Conservation (phyloP, 2,329 filamentous ascomycete genomes). For the Mycogone perniciosa region DNA sequence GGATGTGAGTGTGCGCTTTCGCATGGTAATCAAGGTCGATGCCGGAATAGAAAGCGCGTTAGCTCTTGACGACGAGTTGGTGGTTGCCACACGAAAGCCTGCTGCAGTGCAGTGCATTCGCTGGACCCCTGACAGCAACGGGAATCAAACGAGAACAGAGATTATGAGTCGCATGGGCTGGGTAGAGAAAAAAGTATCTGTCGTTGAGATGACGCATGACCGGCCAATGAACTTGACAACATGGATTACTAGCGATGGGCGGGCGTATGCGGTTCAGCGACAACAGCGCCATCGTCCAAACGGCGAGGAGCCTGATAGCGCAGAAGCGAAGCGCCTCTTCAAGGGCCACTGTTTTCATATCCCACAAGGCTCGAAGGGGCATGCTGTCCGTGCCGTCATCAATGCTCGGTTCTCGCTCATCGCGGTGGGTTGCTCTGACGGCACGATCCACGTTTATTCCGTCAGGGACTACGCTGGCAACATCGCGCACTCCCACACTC, state of each 20-base stretch:
- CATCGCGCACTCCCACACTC: constrained; percentile 76
- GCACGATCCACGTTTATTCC: constrained; percentile 80
- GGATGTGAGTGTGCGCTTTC: constrained; percentile 85
- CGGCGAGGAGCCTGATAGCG: constrained; percentile 35
- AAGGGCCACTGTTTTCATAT: constrained; percentile 86
- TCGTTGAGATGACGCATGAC: constrained; percentile 86
- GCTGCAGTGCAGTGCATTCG: constrained; percentile 94
- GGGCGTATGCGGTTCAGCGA: constrained; percentile 85
- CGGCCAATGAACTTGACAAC: constrained; percentile 92
- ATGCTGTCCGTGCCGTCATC: constrained; percentile 70
- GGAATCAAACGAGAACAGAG: constrained; percentile 85
- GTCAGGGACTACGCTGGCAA: constrained; percentile 91
- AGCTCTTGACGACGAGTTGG: constrained; percentile 84
- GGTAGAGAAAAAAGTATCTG: constrained; percentile 68
- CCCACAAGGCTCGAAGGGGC: constrained; percentile 52
- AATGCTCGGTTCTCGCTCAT: constrained; percentile 94
- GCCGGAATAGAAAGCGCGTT: constrained; percentile 85
- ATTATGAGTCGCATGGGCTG: constrained; percentile 81
- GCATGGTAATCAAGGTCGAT: constrained; percentile 97
- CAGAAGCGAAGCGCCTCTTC: constrained; percentile 63
- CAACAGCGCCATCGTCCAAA: constrained; percentile 35
- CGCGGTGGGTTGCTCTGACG: constrained; percentile 75
- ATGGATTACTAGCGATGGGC: constrained; percentile 85
- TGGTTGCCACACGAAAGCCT: constrained; percentile 86
- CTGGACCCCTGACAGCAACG: constrained; percentile 79